Evolutionary conservation across 1,284 basidiomycete genomes (phyloP).

Genomic region (Cutaneotrichosporon cavernicola): DNA sequence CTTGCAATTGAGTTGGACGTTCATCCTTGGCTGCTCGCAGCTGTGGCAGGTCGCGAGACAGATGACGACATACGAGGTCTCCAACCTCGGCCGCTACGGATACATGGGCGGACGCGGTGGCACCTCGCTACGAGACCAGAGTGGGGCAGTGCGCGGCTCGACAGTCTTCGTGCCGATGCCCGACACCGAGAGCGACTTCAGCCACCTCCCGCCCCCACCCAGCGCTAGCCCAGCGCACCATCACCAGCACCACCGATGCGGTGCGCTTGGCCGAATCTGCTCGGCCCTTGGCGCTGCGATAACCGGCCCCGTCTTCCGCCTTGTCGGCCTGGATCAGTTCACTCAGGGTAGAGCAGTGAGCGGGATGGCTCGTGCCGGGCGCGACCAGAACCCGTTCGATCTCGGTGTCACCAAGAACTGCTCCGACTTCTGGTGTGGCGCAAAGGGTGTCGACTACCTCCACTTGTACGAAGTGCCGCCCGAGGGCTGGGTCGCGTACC

Average conservation of each 20-base stretch:
- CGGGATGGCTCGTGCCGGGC: slow-evolving; percentile 64
- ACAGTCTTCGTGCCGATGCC: slow-evolving; percentile 25
- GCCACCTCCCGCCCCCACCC: slow-evolving; percentile 7
- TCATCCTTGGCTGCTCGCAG: slow-evolving; percentile 79
- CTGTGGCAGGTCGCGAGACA: slow-evolving; percentile 89
- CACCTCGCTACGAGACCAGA: slow-evolving; percentile 52
- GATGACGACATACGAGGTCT: slow-evolving; percentile 95
- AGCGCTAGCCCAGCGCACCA: slow-evolving; percentile 16
- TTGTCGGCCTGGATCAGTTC: slow-evolving; percentile 90
- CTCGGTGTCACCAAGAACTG: slow-evolving; percentile 81
- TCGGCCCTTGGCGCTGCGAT: slow-evolving; percentile 29
- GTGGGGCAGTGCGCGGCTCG: slow-evolving; percentile 46
- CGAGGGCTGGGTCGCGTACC: slow-evolving; percentile 56
- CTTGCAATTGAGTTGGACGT: slow-evolving; percentile 90
- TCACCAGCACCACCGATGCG: slow-evolving; percentile 52
- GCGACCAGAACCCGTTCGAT: slow-evolving; percentile 88
- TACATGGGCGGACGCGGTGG: slow-evolving; percentile 92
- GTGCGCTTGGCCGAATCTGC: slow-evolving; percentile 42
- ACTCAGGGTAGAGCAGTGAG: slow-evolving; percentile 83
- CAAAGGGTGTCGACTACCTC: slow-evolving; percentile 83
- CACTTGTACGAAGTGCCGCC: slow-evolving; percentile 82
- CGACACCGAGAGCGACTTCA: slow-evolving; percentile 6
- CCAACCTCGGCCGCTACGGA: slow-evolving; percentile 89
- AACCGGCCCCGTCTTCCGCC: slow-evolving; percentile 63
- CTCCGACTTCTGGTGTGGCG: slow-evolving; percentile 90